Evolutionary conservation across 2,329 filamentous ascomycete species (phyloP).

Genomic region (Colletotrichum sp.): DNA sequence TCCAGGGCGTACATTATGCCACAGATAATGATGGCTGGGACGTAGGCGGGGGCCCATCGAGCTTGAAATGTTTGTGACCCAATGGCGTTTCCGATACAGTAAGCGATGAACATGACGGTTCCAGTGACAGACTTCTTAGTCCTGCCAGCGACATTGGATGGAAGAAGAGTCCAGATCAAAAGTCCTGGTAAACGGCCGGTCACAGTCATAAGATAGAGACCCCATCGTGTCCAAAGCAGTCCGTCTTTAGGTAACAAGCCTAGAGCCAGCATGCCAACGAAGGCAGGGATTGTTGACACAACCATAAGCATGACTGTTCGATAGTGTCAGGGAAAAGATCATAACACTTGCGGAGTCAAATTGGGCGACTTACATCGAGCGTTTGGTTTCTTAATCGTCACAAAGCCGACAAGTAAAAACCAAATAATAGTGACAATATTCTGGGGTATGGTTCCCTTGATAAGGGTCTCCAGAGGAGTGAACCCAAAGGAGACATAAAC

Average conservation of each 20-base stretch:
- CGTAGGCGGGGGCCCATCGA: accelerated
- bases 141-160: not conserved
- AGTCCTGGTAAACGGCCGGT: not conserved
- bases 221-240: not conserved
- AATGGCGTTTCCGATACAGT: not conserved
- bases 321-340: accelerated
- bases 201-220: not conserved
- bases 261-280: not conserved
- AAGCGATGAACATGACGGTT: not conserved
- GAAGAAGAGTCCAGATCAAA: not conserved
- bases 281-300: not conserved
- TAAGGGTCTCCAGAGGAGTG: not conserved
- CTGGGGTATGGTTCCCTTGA: not conserved
- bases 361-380: not conserved
- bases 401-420: not conserved
- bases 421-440: not conserved
- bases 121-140: not conserved
- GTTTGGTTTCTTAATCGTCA: not conserved
- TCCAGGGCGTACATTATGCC: accelerated
- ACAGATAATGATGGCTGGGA: not conserved
- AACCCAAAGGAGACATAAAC: not conserved
- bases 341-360: accelerated
- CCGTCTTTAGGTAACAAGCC: not conserved
- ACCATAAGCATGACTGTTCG: not conserved
- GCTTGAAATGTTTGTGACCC: not conserved